These are phyloP conservation scores for Eimeria zaria DNA, from an alignment of 169 alveolate genomes.

Conservation along the genomic window DNA sequence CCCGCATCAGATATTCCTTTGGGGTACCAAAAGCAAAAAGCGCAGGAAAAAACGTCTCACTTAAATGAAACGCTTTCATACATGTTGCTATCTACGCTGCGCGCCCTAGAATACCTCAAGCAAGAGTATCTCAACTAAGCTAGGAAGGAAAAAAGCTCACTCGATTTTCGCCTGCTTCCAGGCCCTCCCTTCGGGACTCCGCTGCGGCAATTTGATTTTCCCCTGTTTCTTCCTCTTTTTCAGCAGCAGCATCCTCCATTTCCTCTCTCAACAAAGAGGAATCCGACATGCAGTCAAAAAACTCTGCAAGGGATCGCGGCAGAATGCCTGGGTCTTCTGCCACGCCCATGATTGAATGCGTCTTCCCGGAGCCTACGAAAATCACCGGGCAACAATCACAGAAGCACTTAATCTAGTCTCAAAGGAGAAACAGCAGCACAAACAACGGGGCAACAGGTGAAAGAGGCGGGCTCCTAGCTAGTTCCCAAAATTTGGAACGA, in stretches of 20 bases:
- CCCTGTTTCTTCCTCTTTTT: slow-evolving; percentile 89
- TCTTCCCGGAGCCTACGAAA: slow-evolving; percentile 88
- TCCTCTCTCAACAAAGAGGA: slow-evolving; percentile 89
- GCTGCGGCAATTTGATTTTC: neutral
- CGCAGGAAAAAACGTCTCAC: neutral
- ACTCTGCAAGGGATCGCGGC: slow-evolving; percentile 91
- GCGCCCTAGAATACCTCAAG: neutral
- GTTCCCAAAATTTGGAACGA: neutral
- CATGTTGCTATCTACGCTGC: neutral
- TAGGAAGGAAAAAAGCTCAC: slow-evolving; percentile 15
- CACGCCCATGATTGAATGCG: slow-evolving; percentile 91
- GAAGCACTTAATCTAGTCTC: neutral
- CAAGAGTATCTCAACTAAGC: neutral
- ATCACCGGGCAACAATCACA: neutral
- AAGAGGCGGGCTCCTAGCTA: neutral
- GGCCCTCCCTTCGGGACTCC: slow-evolving; percentile 29
- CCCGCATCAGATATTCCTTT: slow-evolving; percentile 91
- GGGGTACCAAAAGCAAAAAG: neutral
- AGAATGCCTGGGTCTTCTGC: slow-evolving; percentile 92
- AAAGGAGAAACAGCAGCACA: neutral
- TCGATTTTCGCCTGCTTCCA: slow-evolving; percentile 69
- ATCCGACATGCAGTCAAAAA: slow-evolving; percentile 89
- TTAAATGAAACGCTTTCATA: neutral
- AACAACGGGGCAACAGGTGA: neutral
- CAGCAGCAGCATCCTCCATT: slow-evolving; percentile 87